Evolutionary conservation across 768 basidiomycete species (phyloP).

Genomic region (Lactarius hengduanensis): DNA sequence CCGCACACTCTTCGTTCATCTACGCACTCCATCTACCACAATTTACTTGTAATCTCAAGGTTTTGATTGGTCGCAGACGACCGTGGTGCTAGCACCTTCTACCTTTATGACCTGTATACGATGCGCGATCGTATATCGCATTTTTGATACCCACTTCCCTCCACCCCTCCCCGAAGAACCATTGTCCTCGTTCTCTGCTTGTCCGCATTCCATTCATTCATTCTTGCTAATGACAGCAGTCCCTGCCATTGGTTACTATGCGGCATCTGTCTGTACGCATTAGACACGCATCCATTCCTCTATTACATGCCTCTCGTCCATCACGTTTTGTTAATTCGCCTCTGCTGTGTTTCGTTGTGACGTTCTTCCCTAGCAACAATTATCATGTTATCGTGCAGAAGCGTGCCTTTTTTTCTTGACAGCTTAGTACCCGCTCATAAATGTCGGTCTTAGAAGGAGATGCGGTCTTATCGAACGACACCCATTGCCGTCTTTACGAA

Average conservation of each 20-base stretch:
- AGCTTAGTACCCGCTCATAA: slow-evolving; percentile 10
- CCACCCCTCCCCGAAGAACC: slow-evolving; percentile 20
- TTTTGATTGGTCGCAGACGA: slow-evolving; percentile 25
- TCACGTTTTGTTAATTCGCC: slow-evolving; percentile 37
- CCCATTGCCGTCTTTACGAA: neutral
- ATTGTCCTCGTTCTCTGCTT: slow-evolving; percentile 14
- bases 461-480: slow-evolving; percentile 1
- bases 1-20: neutral
- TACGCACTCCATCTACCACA: slow-evolving; percentile 20
- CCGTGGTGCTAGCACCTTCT: slow-evolving; percentile 19
- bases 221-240: slow-evolving; percentile 28
- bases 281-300: slow-evolving; percentile 58
- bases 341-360: slow-evolving; percentile 19
- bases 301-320: slow-evolving; percentile 31
- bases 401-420: neutral
- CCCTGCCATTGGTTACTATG: slow-evolving; percentile 34
- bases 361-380: slow-evolving; percentile 8
- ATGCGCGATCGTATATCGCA: slow-evolving; percentile 10
- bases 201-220: slow-evolving; percentile 13
- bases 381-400: slow-evolving; percentile 13
- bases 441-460: slow-evolving; percentile 5
- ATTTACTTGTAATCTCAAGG: slow-evolving; percentile 17
- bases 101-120: slow-evolving; percentile 12
- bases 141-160: slow-evolving; percentile 22
- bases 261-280: slow-evolving; percentile 54